Conservation (phyloP, 2,329 filamentous ascomycete species). For the Aureobasidium lini region DNA sequence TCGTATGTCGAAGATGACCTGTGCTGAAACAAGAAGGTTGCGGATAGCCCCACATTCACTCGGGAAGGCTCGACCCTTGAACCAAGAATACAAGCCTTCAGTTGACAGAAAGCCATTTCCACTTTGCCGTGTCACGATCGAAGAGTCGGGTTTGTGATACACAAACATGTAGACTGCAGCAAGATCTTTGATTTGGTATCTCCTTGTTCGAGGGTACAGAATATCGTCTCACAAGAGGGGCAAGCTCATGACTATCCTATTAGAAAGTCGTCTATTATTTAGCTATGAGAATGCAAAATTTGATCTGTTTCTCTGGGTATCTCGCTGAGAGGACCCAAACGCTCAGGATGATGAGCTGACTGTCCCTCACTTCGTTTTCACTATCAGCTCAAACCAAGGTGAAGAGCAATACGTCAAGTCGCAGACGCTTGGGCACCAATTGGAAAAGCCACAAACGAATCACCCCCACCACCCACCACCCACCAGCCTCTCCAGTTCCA, state of each 20-base stretch:
- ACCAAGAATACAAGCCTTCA: slow-evolving; percentile 7
- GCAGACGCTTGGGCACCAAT: slow-evolving; percentile 13
- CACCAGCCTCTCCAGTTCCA: slow-evolving; percentile 8
- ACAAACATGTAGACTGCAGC: too few relatives aligned
- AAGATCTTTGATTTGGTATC: too few relatives aligned
- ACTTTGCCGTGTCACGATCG: too few relatives aligned
- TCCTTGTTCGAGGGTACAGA: too few relatives aligned
- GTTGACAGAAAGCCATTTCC: background rate
- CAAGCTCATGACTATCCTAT: background rate
- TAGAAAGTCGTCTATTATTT: too few relatives aligned
- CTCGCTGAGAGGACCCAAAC: background rate
- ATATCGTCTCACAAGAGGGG: too few relatives aligned
- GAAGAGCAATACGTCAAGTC: slow-evolving; percentile 9
- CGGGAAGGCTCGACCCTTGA: slow-evolving; percentile 8
- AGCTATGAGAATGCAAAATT: background rate
- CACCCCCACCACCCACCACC: slow-evolving; percentile 10
- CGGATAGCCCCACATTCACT: slow-evolving; percentile 3
- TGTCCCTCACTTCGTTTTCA: background rate
- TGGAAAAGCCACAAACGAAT: slow-evolving; percentile 8
- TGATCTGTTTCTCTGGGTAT: background rate
- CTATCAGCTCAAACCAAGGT: background rate
- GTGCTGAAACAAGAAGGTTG: slow-evolving; percentile 10
- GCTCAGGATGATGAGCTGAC: background rate
- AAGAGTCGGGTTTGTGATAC: background rate
- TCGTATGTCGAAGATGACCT: background rate